Base-by-base conservation (phyloP, 2,329 filamentous ascomycete genomes). In the Aspergillus calidoustus region DNA sequence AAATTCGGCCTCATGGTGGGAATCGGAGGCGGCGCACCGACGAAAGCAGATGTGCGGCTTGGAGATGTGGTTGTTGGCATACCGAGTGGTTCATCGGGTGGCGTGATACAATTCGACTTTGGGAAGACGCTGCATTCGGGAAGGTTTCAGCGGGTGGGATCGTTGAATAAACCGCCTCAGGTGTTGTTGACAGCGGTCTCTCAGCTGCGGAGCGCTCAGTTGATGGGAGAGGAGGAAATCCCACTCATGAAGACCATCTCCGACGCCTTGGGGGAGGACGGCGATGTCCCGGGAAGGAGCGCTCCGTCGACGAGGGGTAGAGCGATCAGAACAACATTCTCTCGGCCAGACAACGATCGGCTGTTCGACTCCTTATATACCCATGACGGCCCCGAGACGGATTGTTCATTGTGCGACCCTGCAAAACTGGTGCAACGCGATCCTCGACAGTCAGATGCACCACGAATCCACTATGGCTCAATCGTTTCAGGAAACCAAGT, bases 1-100 rank as follows among this genome's bases (percentile, higher is more conserved):
- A 31, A 38, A 31, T 64, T 60, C 46, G 57, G 23, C 15, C 7
- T 61, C 25, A 65, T 63, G 44, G 63, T 65, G 9, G 63, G 63
- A 11, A 59, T 65, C 15, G 57, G 57, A 61, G 66, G 64, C 3
- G 66, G 66, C 0, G 62, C 64, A 4, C 66, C 64, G 2, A 55
- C 22, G 3, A 41, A 41, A 17, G 11, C 15, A 17, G 34, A 41
- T 15, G 34, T 41, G 11, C 34, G 11, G 8, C 9, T 41, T 13
- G 34, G 34, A 15, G 34, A 41, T 17, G 34, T 41, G 9, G 34
- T 41, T 5, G 34, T 41, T 41, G 34, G 34, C 2, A 41, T 41
- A 2, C 34, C 34, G 2, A 41, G 34, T 41, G 34, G 3, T 5
- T 41, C 34, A 7, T 59, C 23, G 17, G 31, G 54, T 1, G 64